A percentile compares a stretch with the other conserved stretches of the same genome.
These are phyloP conservation scores for Senecio squalidus DNA, from an alignment of 140 eudicot genomes.

Conservation along the genomic window DNA sequence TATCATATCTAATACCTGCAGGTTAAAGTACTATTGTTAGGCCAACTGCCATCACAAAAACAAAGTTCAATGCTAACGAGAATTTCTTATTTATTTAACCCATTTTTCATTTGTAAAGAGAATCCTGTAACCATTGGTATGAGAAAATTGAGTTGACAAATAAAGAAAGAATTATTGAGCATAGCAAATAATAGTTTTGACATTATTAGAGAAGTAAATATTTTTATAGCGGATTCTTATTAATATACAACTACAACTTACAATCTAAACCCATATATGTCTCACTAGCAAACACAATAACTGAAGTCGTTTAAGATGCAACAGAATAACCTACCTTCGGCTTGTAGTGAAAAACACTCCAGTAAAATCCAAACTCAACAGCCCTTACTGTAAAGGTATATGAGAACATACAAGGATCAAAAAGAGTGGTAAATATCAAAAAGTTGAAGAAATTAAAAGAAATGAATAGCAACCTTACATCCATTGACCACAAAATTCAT, in stretches of 20 bases:
- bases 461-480: constrained; percentile 50
- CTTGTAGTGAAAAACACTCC: constrained; percentile 34
- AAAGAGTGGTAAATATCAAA: neutral
- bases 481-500: constrained; percentile 87
- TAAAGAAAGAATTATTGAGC: neutral
- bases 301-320: neutral
- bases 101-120: neutral
- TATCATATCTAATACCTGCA: constrained; percentile 18
- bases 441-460: constrained; percentile 6
- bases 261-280: no score
- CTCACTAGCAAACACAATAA: neutral
- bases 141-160: constrained; percentile 1
- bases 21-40: constrained; percentile 6
- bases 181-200: neutral
- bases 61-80: neutral
- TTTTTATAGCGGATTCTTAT: no score
- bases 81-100: neutral
- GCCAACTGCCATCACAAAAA: neutral
- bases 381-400: constrained; percentile 61
- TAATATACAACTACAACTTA: no score
- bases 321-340: constrained; percentile 41
- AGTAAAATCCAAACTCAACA: constrained; percentile 56
- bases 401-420: constrained; percentile 8
- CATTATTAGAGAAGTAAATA: constrained; percentile 1
- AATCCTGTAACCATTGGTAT: neutral